Conservation (phyloP, 257 asterid species). For the Avicennia marina region DNA sequence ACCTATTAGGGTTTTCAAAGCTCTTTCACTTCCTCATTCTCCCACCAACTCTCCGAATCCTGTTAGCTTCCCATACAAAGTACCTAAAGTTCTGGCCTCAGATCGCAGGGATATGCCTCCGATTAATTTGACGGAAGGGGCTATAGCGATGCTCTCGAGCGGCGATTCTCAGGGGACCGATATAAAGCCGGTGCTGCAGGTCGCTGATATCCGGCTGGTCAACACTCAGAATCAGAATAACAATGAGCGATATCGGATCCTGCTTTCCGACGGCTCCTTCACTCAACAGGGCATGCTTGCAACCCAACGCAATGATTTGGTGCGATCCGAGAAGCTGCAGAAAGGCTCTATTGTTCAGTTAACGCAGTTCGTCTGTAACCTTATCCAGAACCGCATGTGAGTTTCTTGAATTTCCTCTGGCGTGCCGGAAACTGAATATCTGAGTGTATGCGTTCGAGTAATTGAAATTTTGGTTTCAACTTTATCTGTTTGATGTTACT, state of each 20-base stretch:
- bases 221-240: constrained; percentile 36
- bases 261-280: constrained; percentile 65
- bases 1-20: constrained; percentile 39
- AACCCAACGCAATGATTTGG: constrained; percentile 68
- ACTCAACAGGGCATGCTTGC: constrained; percentile 85
- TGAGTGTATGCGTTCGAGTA: no score
- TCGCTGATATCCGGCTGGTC: constrained; percentile 47
- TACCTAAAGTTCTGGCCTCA: constrained; percentile 6
- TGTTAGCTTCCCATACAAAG: not conserved
- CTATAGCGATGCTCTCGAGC: constrained; percentile 42
- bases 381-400: constrained; percentile 61
- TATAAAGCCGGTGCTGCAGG: constrained; percentile 66
- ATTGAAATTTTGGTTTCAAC: no score
- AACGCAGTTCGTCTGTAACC: constrained; percentile 60
- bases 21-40: constrained; percentile 8
- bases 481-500: no score
- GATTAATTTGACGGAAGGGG: constrained; percentile 54
- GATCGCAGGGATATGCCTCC: constrained; percentile 29
- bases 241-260: constrained; percentile 55
- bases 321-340: constrained; percentile 40
- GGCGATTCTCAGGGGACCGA: constrained; percentile 28
- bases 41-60: constrained; percentile 11
- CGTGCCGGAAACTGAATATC: not conserved
- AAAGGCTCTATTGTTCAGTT: constrained; percentile 66
- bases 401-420: not conserved